phyloP scores from a whole-genome alignment of 805 yeast genomes.

The Torulaspora quercuum region DNA sequence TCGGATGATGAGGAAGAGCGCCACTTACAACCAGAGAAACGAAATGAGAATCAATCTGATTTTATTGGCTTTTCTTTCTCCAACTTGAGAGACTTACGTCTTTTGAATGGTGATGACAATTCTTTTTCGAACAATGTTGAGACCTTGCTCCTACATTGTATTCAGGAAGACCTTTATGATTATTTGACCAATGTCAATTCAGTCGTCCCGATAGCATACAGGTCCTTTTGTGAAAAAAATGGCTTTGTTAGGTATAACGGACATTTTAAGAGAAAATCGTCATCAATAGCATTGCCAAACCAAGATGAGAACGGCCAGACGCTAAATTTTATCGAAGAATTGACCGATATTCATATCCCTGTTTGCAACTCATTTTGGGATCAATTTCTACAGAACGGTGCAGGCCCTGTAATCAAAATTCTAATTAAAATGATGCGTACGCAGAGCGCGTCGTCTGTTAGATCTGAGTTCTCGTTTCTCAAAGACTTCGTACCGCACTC shows the following conservation, averaged over 20 bases:
- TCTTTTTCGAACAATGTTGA: slow-evolving; percentile 6
- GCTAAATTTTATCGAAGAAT: slow-evolving; percentile 17
- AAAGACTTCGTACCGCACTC: slow-evolving; percentile 16
- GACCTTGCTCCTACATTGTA: slow-evolving; percentile 6
- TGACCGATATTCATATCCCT: slow-evolving; percentile 22
- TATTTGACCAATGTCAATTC: slow-evolving; percentile 21
- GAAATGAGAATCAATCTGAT: background rate
- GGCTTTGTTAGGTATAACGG: slow-evolving; percentile 17
- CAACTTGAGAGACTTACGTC: background rate
- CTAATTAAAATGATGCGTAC: slow-evolving; percentile 17
- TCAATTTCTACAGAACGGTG: slow-evolving; percentile 16
- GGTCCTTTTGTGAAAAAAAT: slow-evolving; percentile 17
- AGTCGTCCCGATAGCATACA: slow-evolving; percentile 20
- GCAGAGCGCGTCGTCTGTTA: slow-evolving; percentile 15
- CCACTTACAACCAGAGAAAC: background rate
- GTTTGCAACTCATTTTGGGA: slow-evolving; percentile 25
- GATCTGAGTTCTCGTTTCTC: slow-evolving; percentile 17
- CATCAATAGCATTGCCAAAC: background rate
- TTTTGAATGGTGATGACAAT: background rate
- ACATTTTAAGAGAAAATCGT: slow-evolving; percentile 6
- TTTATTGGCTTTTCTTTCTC: background rate
- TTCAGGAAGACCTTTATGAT: slow-evolving; percentile 21
- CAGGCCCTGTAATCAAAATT: slow-evolving; percentile 14
- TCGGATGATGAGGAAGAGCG: slow-evolving; percentile 1
- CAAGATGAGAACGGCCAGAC: slow-evolving; percentile 2